Base-by-base conservation (phyloP, 352 stramenopile species). In the Discostella stelligera region DNA sequence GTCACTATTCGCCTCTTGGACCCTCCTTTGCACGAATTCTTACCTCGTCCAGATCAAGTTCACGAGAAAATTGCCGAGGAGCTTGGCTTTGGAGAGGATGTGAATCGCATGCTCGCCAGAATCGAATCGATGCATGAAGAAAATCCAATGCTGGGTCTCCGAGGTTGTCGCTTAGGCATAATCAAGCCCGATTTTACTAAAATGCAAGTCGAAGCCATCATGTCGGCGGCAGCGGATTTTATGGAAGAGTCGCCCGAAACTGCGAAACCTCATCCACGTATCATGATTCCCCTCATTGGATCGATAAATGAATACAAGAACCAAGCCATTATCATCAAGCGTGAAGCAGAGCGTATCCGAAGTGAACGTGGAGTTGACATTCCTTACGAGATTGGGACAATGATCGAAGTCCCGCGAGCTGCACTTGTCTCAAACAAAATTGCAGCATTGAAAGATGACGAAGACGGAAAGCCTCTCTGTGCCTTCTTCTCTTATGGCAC, bases 111-210 rank as follows among this genome's bases (percentile, higher is more conserved):
- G 53, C 71, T 76, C 7, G 72, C 52, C 18, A 67, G 78, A 16
- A 90, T 94, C 55, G 76, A 90, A 39, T 67, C 67, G 10, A 79
- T 92, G 66, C 80, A 94, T 41, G 91, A 95, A 82, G 84, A 91
- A 61, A 95, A 95, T 64, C 90, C 91, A 5, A 95, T 95, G 90
- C 69, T 95, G 6, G 91, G 91, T 44, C 73, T 94, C n/a, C 83
- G 91, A 52, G 91, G 91, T 27, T 95, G 90, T 62, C 82, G 91
- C 16, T 66, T 95, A 21, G 90, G 80, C 20, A 93, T 95, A 64
- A 75, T 86, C 30, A 88, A 86, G 70, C 74, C 84, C 32, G 87
- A 92, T 56, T 89, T 95, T 48, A 91, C 82, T 27, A 66, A 91
- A 56, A 95, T 95, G 89, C 66, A 87, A 60, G 72, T 89, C 7